phyloP scores from a whole-genome alignment of 306 rosid species.

The Myrica gale region DNA sequence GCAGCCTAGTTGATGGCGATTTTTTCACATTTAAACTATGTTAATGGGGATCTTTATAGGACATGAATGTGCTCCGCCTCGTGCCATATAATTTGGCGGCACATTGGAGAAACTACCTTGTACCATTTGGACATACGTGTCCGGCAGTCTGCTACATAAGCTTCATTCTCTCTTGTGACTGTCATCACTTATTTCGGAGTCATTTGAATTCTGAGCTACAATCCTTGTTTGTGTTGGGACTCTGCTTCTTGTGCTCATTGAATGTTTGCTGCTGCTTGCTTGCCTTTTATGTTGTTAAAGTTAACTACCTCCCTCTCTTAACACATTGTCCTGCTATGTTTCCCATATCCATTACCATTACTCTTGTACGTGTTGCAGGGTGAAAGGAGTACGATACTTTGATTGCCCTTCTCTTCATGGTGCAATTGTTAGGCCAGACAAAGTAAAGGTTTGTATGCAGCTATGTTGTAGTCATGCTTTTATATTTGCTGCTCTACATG shows the following conservation, averaged over 20 bases:
- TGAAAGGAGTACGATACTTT: conserved; percentile 80
- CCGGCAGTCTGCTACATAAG: not conserved
- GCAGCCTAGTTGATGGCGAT: too few relatives aligned
- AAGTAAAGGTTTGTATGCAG: conserved; percentile 69
- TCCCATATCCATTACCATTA: not conserved
- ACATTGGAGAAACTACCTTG: not conserved
- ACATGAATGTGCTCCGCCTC: too few relatives aligned
- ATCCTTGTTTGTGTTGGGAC: not conserved
- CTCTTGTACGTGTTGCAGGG: conserved; percentile 45
- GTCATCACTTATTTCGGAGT: not conserved
- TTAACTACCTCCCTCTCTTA: not conserved
- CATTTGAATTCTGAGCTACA: not conserved
- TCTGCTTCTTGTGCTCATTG: not conserved
- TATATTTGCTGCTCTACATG: conserved; percentile 5
- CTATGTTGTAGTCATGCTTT: not conserved
- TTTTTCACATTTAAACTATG: too few relatives aligned
- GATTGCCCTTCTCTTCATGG: conserved; percentile 79
- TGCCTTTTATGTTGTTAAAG: not conserved
- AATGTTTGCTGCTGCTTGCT: not conserved
- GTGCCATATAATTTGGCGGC: too few relatives aligned
- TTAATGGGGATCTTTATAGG: too few relatives aligned
- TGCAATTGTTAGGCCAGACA: conserved; percentile 82
- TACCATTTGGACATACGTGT: not conserved
- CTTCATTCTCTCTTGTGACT: not conserved
- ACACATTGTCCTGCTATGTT: conserved; percentile 5